Evolutionary conservation across 108 stramenopile genomes (phyloP).

Genomic region (Ochromonas danica): DNA sequence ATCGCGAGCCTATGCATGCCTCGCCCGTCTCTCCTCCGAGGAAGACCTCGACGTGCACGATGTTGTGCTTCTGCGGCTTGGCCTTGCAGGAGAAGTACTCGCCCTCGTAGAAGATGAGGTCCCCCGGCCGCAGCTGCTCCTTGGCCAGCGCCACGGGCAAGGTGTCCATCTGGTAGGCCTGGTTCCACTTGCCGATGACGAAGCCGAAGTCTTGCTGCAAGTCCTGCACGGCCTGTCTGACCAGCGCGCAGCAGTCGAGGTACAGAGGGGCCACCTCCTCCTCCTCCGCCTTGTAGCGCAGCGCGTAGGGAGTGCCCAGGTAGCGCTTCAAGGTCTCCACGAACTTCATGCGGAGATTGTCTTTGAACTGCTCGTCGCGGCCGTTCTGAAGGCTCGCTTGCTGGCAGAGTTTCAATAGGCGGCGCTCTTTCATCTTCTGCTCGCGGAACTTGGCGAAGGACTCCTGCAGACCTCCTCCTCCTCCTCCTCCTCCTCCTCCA

Average conservation of each 20-base stretch:
- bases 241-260: constrained; percentile 48
- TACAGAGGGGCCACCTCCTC: constrained; percentile 38
- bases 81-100: constrained; percentile 18
- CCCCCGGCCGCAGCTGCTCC: constrained; percentile 38
- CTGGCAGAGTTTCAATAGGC: background rate
- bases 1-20: constrained; percentile 35
- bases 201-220: constrained; percentile 47
- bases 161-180: constrained; percentile 51
- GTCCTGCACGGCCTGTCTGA: constrained; percentile 41
- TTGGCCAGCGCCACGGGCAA: constrained; percentile 8
- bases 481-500: too few relatives aligned
- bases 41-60: constrained; percentile 50
- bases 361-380: too few relatives aligned
- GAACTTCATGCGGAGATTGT: constrained; percentile 40
- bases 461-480: constrained; percentile 2
- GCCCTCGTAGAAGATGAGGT: constrained; percentile 48
- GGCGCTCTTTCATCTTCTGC: constrained; percentile 22
- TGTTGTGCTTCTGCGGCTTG: constrained; percentile 40
- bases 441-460: constrained; percentile 26
- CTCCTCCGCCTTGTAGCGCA: constrained; percentile 36
- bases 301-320: constrained; percentile 48
- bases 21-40: constrained; percentile 39
- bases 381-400: background rate
- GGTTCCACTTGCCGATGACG: constrained; percentile 44
- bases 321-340: constrained; percentile 43